A percentile compares a stretch with the other conserved stretches of the same genome.
Conservation (phyloP, 1,284 basidiomycete genomes). For the Trichosporon sp. region DNA sequence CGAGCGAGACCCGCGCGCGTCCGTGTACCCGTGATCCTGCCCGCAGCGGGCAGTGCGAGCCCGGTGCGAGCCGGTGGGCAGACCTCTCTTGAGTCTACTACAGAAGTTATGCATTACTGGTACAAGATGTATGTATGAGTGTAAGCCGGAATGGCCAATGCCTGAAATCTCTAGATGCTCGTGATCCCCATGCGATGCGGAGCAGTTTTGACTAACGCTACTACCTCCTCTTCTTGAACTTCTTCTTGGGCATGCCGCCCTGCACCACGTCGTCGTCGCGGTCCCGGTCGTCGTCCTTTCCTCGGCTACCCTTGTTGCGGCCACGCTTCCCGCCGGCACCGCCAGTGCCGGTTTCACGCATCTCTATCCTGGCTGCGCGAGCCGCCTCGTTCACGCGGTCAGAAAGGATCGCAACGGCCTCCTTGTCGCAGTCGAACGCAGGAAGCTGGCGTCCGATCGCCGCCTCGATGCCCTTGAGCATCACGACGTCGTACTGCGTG, state of each 20-base stretch:
- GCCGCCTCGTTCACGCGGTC: constrained; percentile 88
- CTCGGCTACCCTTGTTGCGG: constrained; percentile 54
- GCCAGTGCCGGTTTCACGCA: constrained; percentile 49
- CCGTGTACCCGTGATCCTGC: background rate
- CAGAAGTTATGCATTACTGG: background rate
- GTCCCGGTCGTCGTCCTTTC: constrained; percentile 68
- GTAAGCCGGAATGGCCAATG: background rate
- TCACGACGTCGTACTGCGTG: constrained; percentile 97
- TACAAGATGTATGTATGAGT: background rate
- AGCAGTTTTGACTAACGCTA: too few species aligned
- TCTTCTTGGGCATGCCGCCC: constrained; percentile 45
- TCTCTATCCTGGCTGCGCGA: constrained; percentile 72
- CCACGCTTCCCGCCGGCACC: constrained; percentile 54
- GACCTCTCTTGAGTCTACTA: too few species aligned
- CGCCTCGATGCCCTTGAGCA: constrained; percentile 87
- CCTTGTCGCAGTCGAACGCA: constrained; percentile 81
- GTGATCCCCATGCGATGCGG: background rate
- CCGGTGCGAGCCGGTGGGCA: too few species aligned
- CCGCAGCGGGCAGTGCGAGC: too few species aligned
- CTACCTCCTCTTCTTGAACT: constrained; percentile 24
- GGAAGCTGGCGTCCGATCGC: constrained; percentile 91
- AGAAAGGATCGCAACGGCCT: constrained; percentile 79
- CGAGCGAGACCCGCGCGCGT: background rate
- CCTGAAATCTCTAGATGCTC: background rate
- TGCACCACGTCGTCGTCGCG: constrained; percentile 76